These are phyloP conservation scores for Penicillium paxilli DNA, from an alignment of 495 filamentous ascomycete genomes.

Conservation along the genomic window DNA sequence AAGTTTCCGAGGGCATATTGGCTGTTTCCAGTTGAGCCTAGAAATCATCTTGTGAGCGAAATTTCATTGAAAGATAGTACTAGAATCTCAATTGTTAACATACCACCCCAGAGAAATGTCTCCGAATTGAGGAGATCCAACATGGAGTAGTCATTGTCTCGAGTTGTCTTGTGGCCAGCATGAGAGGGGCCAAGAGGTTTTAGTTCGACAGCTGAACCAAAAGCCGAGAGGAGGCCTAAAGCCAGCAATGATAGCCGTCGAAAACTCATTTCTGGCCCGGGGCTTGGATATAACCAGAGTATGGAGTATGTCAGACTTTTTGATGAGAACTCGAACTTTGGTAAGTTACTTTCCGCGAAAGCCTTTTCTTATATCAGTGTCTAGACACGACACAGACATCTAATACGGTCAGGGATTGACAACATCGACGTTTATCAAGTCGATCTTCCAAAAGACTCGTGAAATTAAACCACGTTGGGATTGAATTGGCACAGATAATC, in stretches of 20 bases:
- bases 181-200: not conserved
- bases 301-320: not conserved
- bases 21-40: constrained; percentile 9
- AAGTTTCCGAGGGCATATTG: constrained; percentile 31
- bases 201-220: not conserved
- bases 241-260: not conserved
- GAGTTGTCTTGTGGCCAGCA: not conserved
- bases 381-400: too few relatives aligned
- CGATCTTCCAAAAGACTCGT: not conserved
- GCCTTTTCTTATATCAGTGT: not conserved
- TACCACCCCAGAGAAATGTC: constrained; percentile 28
- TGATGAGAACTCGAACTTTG: not conserved
- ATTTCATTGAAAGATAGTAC: not conserved
- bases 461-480: not conserved
- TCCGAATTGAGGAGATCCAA: constrained; percentile 17
- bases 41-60: not conserved
- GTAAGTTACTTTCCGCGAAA: not conserved
- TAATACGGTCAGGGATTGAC: too few relatives aligned
- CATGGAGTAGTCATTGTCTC: constrained; percentile 3
- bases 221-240: not conserved
- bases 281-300: not conserved
- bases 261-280: not conserved
- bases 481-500: not conserved
- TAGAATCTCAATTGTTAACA: not conserved
- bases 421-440: not conserved